Conservation (phyloP, 345 rosid genomes). For the Lenwebbia sp. region DNA sequence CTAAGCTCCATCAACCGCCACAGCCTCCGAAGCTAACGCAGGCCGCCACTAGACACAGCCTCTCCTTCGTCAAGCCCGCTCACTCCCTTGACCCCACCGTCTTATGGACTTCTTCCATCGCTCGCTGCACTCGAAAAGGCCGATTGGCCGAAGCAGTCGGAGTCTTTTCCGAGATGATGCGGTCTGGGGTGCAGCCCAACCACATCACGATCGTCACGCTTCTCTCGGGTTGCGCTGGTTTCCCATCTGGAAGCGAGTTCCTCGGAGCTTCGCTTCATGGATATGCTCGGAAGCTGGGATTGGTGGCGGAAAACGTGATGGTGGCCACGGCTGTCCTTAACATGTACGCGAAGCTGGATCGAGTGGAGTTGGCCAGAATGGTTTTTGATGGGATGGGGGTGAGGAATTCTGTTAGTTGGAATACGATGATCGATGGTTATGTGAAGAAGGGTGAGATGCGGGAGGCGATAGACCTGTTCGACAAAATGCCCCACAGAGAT, state of each 20-base stretch:
- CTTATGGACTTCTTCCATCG: conserved; percentile 67
- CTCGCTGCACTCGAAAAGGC: conserved; percentile 53
- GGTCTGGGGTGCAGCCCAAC: conserved; percentile 47
- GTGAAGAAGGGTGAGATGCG: conserved; percentile 29
- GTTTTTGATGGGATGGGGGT: conserved; percentile 43
- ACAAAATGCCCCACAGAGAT: conserved; percentile 44
- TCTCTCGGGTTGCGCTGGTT: conserved; percentile 41
- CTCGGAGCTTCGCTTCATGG: conserved; percentile 54
- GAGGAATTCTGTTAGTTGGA: conserved; percentile 57
- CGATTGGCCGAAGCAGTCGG: conserved; percentile 33
- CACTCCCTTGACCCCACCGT: conserved; percentile 6
- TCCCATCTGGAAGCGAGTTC: conserved; percentile 13
- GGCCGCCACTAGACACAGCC: conserved; percentile 1
- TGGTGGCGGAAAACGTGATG: conserved; percentile 35
- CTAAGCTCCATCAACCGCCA: background rate
- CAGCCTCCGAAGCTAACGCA: conserved; percentile 2
- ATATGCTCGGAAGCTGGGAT: conserved; percentile 44
- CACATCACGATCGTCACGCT: conserved; percentile 48
- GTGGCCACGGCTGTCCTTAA: conserved; percentile 61
- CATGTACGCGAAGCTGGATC: conserved; percentile 47
- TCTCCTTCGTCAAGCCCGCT: conserved; percentile 2
- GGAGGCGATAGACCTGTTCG: conserved; percentile 40
- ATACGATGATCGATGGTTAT: conserved; percentile 63
- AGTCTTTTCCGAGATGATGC: conserved; percentile 49
- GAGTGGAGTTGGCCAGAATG: conserved; percentile 29